Percentiles rank a stretch among this genome's conserved stretches.
These are phyloP conservation scores for Eurotiales sp. DNA, from an alignment of 2,329 filamentous ascomycete genomes.

Conservation along the genomic window DNA sequence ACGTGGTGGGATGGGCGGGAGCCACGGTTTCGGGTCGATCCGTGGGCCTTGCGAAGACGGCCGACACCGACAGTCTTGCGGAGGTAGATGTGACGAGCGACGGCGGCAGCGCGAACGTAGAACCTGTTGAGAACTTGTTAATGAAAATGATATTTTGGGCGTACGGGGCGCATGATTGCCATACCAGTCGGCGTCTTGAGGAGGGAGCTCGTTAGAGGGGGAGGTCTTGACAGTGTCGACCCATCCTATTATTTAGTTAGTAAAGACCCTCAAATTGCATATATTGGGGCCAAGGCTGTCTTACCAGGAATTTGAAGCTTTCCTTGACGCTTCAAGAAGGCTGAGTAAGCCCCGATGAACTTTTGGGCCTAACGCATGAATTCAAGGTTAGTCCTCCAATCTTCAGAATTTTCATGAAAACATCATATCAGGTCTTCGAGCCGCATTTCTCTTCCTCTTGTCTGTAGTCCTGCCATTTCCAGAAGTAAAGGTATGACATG, in stretches of 20 bases:
- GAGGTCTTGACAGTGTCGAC: slow-evolving; percentile 99
- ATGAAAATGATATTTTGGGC: not conserved
- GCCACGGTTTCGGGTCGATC: slow-evolving; percentile 95
- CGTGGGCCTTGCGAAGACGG: slow-evolving; percentile 94
- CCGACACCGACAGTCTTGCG: slow-evolving; percentile 99
- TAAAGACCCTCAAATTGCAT: not conserved
- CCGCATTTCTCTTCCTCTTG: slow-evolving; percentile 1
- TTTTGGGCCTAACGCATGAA: slow-evolving; percentile 55
- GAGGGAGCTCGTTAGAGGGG: slow-evolving; percentile 92
- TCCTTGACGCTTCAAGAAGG: slow-evolving; percentile 68
- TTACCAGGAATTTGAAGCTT: slow-evolving; percentile 67
- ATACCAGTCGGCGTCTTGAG: slow-evolving; percentile 98
- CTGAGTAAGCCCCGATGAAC: slow-evolving; percentile 65
- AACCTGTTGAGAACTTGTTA: slow-evolving; percentile 46
- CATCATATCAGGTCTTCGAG: not conserved
- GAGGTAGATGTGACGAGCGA: slow-evolving; percentile 98
- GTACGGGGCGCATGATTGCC: slow-evolving; percentile 27
- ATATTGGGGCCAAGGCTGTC: slow-evolving; percentile 29
- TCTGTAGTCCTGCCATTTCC: slow-evolving; percentile 18
- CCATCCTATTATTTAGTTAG: slow-evolving; percentile 63
- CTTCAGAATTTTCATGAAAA: not conserved
- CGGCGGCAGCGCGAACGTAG: slow-evolving; percentile 83
- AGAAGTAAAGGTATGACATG: too few species aligned
- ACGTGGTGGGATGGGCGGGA: slow-evolving; percentile 89
- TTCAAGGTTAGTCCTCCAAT: slow-evolving; percentile 17